Conservation (phyloP, 2,329 filamentous ascomycete species). For the Neofusicoccum cordaticola region DNA sequence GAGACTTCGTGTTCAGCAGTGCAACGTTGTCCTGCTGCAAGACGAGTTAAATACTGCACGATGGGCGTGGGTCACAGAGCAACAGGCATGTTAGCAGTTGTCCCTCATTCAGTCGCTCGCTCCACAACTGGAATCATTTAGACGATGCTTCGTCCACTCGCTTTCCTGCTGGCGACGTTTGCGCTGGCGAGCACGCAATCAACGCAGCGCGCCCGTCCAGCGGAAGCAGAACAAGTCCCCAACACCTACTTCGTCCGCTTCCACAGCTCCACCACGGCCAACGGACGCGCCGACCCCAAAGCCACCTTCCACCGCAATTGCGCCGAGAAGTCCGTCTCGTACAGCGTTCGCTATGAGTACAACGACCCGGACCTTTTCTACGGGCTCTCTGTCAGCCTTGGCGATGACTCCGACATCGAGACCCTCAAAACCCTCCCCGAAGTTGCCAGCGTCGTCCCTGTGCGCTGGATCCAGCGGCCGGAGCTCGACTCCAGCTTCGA, state of each 20-base stretch:
- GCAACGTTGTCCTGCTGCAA: not conserved
- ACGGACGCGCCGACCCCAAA: not conserved
- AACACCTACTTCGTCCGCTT: not conserved
- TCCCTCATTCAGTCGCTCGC: not conserved
- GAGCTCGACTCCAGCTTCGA: not conserved
- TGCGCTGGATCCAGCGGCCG: not conserved
- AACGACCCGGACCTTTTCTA: not conserved
- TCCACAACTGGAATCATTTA: not conserved
- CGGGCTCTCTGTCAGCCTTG: not conserved
- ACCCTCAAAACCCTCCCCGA: not conserved
- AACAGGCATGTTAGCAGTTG: not conserved
- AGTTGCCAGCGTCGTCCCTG: not conserved
- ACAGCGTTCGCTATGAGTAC: slow-evolving; percentile 1
- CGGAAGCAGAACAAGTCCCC: not conserved
- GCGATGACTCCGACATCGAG: not conserved
- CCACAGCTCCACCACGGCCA: not conserved
- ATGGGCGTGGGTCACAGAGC: not conserved
- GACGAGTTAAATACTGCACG: not conserved
- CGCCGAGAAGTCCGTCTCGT: not conserved
- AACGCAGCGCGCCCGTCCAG: not conserved
- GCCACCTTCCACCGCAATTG: not conserved
- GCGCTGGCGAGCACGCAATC: not conserved
- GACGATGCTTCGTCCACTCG: not conserved
- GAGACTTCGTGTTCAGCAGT: not conserved
- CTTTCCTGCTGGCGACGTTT: not conserved